These are phyloP conservation scores for Spathaspora girioi DNA, from an alignment of 805 yeast species.

Conservation along the genomic window DNA sequence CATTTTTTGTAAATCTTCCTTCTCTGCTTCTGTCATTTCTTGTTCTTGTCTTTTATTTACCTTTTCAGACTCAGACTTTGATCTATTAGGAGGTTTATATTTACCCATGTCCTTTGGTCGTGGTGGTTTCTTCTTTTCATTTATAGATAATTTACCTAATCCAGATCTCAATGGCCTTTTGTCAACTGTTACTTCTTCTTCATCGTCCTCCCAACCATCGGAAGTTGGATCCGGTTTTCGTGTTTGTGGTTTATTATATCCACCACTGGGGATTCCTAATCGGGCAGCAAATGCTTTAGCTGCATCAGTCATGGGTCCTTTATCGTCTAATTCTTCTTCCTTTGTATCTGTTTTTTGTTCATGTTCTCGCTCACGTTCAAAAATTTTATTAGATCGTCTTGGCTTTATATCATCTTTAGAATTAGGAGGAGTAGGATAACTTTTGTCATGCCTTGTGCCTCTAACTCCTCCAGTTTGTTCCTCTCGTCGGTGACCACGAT, in stretches of 20 bases:
- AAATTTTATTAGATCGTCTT: background rate
- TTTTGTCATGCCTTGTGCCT: background rate
- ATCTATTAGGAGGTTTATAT: background rate
- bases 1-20: conserved; percentile 5
- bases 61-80: background rate
- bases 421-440: conserved; percentile 4
- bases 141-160: background rate
- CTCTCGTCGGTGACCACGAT: background rate
- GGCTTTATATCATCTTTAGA: background rate
- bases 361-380: background rate
- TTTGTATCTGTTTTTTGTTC: conserved; percentile 4
- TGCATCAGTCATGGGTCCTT: conserved; percentile 27
- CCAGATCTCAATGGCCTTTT: background rate
- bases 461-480: background rate
- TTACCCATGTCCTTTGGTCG: background rate
- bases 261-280: conserved; percentile 13
- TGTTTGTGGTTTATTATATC: background rate
- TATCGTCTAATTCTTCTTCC: conserved; percentile 11
- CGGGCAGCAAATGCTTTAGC: conserved; percentile 31
- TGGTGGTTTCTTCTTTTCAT: conserved; percentile 1
- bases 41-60: conserved; percentile 1
- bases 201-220: background rate
- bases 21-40: conserved; percentile 3
- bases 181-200: background rate
- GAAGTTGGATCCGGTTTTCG: background rate